Conservation (phyloP, 257 asterid genomes). For the Lithospermum erythrorhizon region DNA sequence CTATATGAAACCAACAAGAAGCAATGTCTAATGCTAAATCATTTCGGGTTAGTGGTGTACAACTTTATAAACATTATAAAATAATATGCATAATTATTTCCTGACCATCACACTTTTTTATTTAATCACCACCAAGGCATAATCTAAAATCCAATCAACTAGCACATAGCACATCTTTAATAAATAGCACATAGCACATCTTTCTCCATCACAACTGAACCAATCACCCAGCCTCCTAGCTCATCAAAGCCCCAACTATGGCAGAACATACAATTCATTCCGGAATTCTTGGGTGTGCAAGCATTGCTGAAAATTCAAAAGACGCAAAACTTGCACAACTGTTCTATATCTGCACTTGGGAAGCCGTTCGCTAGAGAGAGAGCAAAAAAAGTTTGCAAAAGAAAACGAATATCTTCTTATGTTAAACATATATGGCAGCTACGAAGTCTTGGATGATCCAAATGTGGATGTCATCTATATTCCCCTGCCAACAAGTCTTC, state of each 20-base stretch:
- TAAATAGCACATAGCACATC: too few relatives aligned
- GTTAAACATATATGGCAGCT: constrained; percentile 9
- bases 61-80: too few relatives aligned
- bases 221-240: too few relatives aligned
- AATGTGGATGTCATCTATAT: constrained; percentile 11
- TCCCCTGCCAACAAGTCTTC: constrained; percentile 15
- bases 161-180: too few relatives aligned
- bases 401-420: constrained; percentile 3
- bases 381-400: neutral
- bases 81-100: too few relatives aligned
- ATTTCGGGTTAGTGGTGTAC: too few relatives aligned
- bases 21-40: too few relatives aligned
- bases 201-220: too few relatives aligned
- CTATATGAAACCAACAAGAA: too few relatives aligned
- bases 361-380: constrained; percentile 14
- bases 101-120: too few relatives aligned
- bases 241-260: constrained; percentile 1
- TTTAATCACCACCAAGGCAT: too few relatives aligned
- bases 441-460: constrained; percentile 10
- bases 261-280: neutral
- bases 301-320: constrained; percentile 8
- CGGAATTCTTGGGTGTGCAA: constrained; percentile 12
- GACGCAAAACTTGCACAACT: constrained; percentile 8
- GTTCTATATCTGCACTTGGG: constrained; percentile 5
- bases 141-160: too few relatives aligned